Base-by-base conservation (phyloP, 2,329 filamentous ascomycete species). In the Blumeria graminis region DNA sequence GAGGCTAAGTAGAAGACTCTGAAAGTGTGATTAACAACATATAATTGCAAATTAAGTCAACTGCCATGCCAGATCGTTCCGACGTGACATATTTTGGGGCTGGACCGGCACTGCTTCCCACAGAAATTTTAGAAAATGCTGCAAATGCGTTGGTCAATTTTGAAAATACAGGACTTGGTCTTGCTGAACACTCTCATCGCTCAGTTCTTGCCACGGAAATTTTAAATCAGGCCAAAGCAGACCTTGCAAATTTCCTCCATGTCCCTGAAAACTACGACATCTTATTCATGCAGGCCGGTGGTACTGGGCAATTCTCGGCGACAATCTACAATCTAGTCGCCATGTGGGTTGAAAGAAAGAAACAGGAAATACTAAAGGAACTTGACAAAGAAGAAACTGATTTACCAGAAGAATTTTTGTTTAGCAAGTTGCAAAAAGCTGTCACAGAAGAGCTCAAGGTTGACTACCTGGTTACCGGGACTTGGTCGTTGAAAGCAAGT, bases 141-240 rank as follows among this genome's bases (percentile, higher is more conserved):
- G 80, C 87, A 1, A 68, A 79, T 66, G 84, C 85, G 1, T 80
- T 96, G 4, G 69, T 94, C 61, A 84, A 95, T 73, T 94, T 80
- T 72, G 74, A 90, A 51, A 74, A 78, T 67, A 86, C 80, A 41
- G 90, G 90, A 57, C 75, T 95, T 56, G 88, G 88, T 55, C 76
- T 95, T 46, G 86, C 85, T 60, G 90, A 96, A 70, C 86, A 93
- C 68, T 90, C 84, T 9, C 90, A 96, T 69, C 85, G 90, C 61
- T 93, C 86, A 13, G 74, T 78, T 59, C 76, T 85, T 48, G 90
- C 90, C 32, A 77, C 79, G 60, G 77, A 81, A 60, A 87, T 96
- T 64, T 77, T 96, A 62, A 81, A 84, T 60, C 76, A 85, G 61
- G 77, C 86, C 60, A 92, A 93, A 68, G 76, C 78, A 36, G 80